Conservation (phyloP, 2,329 filamentous ascomycete genomes). For the Cyphellophora attinorum region DNA sequence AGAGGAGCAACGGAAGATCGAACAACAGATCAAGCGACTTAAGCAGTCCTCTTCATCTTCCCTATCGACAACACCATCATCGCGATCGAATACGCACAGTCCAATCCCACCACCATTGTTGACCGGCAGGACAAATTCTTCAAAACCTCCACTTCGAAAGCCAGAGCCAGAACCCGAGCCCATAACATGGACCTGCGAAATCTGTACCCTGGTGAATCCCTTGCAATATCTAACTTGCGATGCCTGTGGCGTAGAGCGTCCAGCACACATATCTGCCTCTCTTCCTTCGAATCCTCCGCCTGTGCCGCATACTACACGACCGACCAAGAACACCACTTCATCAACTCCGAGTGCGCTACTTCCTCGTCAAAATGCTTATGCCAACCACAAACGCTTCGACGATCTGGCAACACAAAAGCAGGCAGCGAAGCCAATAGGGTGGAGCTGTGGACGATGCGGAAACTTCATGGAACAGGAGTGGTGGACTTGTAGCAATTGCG, state of each 20-base stretch:
- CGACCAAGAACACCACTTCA: constrained; percentile 11
- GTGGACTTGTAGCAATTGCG: constrained; percentile 55
- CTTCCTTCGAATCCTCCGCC: constrained; percentile 11
- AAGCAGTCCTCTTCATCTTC: too few relatives aligned
- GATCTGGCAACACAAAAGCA: constrained; percentile 34
- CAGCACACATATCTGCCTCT: constrained; percentile 18
- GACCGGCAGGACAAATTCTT: constrained; percentile 1
- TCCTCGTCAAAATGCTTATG: constrained; percentile 23
- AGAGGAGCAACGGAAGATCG: constrained; percentile 4
- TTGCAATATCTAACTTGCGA: constrained; percentile 51
- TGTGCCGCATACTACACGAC: constrained; percentile 10
- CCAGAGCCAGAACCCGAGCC: constrained; percentile 19
- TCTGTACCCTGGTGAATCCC: constrained; percentile 55
- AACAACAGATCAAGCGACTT: constrained; percentile 1
- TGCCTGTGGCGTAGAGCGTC: constrained; percentile 48
- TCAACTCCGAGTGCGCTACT: constrained; percentile 9
- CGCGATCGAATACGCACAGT: not conserved
- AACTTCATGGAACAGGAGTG: constrained; percentile 55
- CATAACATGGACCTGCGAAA: constrained; percentile 48
- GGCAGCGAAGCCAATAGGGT: constrained; percentile 44
- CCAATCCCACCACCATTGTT: constrained; percentile 1
- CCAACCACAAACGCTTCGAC: constrained; percentile 28
- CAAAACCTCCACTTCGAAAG: constrained; percentile 1
- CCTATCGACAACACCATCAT: too few relatives aligned
- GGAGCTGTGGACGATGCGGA: constrained; percentile 49